A percentile compares a stretch with the other conserved stretches of the same genome.
phyloP scores from a whole-genome alignment of 306 rosid species.

The Arachis hypogaea region DNA sequence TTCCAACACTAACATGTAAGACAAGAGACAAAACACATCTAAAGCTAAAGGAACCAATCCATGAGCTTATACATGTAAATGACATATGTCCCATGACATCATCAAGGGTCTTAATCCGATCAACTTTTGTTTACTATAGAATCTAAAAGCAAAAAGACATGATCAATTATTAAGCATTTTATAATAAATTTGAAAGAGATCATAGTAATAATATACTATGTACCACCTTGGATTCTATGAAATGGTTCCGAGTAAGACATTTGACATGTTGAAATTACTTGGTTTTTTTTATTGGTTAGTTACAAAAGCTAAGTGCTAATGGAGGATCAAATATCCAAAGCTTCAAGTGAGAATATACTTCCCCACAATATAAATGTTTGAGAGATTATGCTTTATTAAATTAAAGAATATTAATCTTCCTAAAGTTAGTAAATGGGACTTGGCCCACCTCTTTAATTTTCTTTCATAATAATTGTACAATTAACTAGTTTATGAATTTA shows the following conservation, averaged over 20 bases:
- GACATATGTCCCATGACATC: constrained; percentile 8
- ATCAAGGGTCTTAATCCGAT: constrained; percentile 12
- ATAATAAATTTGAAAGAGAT: neutral
- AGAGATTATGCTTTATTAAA: neutral
- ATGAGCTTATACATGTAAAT: neutral
- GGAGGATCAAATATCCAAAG: neutral
- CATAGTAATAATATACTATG: too few relatives aligned
- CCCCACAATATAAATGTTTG: neutral
- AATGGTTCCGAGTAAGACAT: neutral
- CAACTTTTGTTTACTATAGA: neutral
- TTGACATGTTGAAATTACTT: neutral
- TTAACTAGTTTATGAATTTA: too few relatives aligned
- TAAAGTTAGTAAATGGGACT: neutral
- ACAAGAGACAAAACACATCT: neutral
- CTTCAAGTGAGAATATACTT: constrained; percentile 2
- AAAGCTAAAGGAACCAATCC: neutral
- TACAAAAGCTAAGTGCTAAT: neutral
- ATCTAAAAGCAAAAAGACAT: neutral
- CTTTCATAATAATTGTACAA: neutral
- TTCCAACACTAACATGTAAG: neutral
- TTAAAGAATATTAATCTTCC: neutral
- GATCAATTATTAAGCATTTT: neutral
- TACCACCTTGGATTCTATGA: constrained; percentile 8
- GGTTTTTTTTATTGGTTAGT: neutral
- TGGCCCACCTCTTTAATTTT: neutral